Evolutionary conservation across 2,329 filamentous ascomycete genomes (phyloP).

Genomic region (Whalleya microplaca): DNA sequence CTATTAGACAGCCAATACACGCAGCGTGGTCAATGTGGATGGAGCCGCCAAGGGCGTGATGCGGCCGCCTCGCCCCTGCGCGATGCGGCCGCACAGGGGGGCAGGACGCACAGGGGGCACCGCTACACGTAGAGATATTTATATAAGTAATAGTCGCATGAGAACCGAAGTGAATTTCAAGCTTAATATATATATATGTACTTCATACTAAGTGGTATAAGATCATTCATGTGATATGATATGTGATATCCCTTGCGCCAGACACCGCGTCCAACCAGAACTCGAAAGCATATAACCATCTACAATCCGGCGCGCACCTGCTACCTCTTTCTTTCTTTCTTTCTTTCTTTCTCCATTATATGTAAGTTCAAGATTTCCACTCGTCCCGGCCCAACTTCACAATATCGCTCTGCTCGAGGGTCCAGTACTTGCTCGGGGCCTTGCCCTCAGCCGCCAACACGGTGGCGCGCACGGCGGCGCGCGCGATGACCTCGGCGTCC

Average conservation of each 20-base stretch:
- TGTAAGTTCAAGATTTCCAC: constrained; percentile 48
- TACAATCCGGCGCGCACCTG: too few species aligned
- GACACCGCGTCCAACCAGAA: not conserved
- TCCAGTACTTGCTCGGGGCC: constrained; percentile 64
- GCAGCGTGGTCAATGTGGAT: too few species aligned
- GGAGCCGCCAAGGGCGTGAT: too few species aligned
- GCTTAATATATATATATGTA: too few species aligned
- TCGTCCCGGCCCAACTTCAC: constrained; percentile 67
- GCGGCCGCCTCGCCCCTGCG: not conserved
- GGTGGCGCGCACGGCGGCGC: constrained; percentile 66
- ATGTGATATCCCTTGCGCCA: not conserved
- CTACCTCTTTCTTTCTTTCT: too few species aligned
- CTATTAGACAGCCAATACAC: too few species aligned
- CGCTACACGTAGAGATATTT: too few species aligned
- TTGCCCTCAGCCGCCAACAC: constrained; percentile 61
- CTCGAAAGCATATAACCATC: not conserved
- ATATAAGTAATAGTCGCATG: too few species aligned
- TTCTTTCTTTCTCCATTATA: not conserved
- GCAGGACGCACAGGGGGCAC: too few species aligned
- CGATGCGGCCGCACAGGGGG: constrained; percentile 2
- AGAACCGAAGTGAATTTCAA: too few species aligned
- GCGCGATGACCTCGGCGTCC: constrained; percentile 73
- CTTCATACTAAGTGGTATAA: too few species aligned
- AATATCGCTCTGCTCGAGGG: constrained; percentile 64
- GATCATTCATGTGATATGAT: too few species aligned